These are phyloP conservation scores for Septoria petroselini DNA, from an alignment of 2,329 filamentous ascomycete species.

Conservation along the genomic window DNA sequence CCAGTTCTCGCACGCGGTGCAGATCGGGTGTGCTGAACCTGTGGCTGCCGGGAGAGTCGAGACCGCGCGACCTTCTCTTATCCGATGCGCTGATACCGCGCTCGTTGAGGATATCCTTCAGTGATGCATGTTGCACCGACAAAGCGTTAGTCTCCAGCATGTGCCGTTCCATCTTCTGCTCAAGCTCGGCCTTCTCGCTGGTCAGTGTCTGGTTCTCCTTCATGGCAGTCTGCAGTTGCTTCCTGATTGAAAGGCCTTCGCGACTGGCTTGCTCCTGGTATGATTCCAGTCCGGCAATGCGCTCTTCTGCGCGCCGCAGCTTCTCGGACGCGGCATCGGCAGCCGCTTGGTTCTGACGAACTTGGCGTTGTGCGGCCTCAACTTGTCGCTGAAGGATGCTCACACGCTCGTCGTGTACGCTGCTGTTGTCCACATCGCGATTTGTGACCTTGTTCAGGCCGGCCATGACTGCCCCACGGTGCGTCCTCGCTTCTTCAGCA, in stretches of 20 bases:
- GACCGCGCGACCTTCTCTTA: slow-evolving; percentile 65
- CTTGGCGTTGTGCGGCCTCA: slow-evolving; percentile 70
- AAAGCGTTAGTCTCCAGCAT: slow-evolving; percentile 94
- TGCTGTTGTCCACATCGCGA: slow-evolving; percentile 47
- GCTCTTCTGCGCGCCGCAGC: slow-evolving; percentile 86
- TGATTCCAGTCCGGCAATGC: slow-evolving; percentile 91
- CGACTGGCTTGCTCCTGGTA: slow-evolving; percentile 97
- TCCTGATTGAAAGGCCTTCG: slow-evolving; percentile 82
- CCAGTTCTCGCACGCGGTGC: slow-evolving; percentile 74
- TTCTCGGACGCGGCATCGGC: slow-evolving; percentile 85
- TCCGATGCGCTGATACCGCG: slow-evolving; percentile 78
- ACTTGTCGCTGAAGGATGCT: slow-evolving; percentile 75
- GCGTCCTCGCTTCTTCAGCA: slow-evolving; percentile 79
- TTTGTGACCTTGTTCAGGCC: slow-evolving; percentile 73
- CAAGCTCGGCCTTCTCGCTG: slow-evolving; percentile 75
- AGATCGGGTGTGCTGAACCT: slow-evolving; percentile 75
- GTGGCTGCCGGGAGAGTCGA: slow-evolving; percentile 65
- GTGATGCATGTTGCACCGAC: slow-evolving; percentile 82
- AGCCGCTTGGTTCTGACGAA: slow-evolving; percentile 83
- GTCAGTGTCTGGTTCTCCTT: slow-evolving; percentile 81
- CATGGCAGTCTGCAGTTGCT: slow-evolving; percentile 81
- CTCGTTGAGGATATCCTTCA: slow-evolving; percentile 89
- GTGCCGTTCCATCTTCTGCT: slow-evolving; percentile 76
- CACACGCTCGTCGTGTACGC: slow-evolving; percentile 63
- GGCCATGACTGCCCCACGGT: slow-evolving; percentile 75